A percentile compares a stretch with the other conserved stretches of the same genome.
These are phyloP conservation scores for Hypoxylon perforatum DNA, from an alignment of 495 filamentous ascomycete genomes.

Conservation along the genomic window DNA sequence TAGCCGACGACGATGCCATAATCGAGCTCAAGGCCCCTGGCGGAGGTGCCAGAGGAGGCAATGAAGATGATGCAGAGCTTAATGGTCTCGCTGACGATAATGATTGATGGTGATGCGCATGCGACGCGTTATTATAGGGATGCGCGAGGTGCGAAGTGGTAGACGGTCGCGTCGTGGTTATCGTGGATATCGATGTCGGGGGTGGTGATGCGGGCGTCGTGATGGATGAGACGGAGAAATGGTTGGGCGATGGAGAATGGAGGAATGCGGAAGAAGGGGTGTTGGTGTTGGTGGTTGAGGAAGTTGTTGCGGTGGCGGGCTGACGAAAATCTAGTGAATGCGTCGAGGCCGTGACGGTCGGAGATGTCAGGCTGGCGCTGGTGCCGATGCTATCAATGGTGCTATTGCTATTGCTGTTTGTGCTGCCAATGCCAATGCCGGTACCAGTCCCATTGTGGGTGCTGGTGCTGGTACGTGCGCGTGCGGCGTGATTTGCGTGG, in stretches of 20 bases:
- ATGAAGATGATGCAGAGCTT: slow-evolving; percentile 22
- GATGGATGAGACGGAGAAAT: slow-evolving; percentile 38
- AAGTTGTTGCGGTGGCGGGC: slow-evolving; percentile 36
- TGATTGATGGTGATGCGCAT: slow-evolving; percentile 21
- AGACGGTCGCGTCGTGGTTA: slow-evolving; percentile 38
- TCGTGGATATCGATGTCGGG: slow-evolving; percentile 14
- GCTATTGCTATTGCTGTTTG: slow-evolving; percentile 1
- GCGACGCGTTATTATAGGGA: slow-evolving; percentile 46
- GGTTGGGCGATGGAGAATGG: slow-evolving; percentile 48
- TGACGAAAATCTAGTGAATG: slow-evolving; percentile 49
- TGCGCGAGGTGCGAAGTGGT: slow-evolving; percentile 37
- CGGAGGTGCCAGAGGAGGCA: slow-evolving; percentile 46
- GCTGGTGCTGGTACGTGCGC: slow-evolving; percentile 19
- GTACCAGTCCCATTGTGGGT: slow-evolving; percentile 36
- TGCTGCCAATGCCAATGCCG: slow-evolving; percentile 6
- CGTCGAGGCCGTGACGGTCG: slow-evolving; percentile 42
- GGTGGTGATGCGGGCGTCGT: slow-evolving; percentile 32
- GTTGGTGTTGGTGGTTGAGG: slow-evolving; percentile 3
- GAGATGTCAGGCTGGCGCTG: slow-evolving; percentile 32
- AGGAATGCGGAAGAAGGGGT: slow-evolving; percentile 47
- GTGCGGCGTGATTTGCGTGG: slow-evolving; percentile 18
- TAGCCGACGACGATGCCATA: slow-evolving; percentile 45
- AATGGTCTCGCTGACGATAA: slow-evolving; percentile 24
- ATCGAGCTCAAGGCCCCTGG: slow-evolving; percentile 48
- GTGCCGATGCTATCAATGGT: slow-evolving; percentile 3